These are phyloP conservation scores for Tolypocladium ophioglossoides DNA, from an alignment of 2,329 filamentous ascomycete genomes.

Conservation along the genomic window DNA sequence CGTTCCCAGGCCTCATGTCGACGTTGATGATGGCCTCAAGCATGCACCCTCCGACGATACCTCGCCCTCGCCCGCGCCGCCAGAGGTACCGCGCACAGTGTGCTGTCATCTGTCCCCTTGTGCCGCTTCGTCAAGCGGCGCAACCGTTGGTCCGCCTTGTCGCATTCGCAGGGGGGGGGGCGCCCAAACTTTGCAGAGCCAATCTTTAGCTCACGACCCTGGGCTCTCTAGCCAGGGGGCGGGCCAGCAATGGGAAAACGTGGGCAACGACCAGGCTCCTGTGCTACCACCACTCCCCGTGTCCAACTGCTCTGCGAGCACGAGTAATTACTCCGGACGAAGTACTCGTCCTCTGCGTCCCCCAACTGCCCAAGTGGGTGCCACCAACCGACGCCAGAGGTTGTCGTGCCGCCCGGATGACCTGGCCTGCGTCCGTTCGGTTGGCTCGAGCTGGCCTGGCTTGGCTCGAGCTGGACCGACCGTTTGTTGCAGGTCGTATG, in stretches of 20 bases:
- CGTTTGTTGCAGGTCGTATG: background rate
- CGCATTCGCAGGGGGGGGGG: background rate
- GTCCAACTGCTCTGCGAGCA: background rate
- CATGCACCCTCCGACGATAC: background rate
- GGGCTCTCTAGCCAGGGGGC: too few species aligned
- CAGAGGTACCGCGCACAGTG: background rate
- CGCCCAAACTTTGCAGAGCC: background rate
- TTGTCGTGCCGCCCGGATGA: background rate
- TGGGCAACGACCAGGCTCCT: background rate
- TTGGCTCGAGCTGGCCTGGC: background rate
- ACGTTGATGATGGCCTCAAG: background rate
- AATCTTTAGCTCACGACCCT: background rate
- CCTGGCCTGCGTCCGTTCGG: background rate
- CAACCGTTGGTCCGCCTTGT: background rate
- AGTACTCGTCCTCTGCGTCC: background rate
- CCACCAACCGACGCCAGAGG: background rate
- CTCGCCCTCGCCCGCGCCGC: background rate
- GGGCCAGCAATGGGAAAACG: too few species aligned
- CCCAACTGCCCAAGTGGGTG: background rate
- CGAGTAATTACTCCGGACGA: too few species aligned
- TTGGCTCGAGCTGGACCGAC: background rate
- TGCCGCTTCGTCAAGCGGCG: background rate
- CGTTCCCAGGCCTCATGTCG: background rate
- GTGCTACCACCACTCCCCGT: slow-evolving; percentile 1
- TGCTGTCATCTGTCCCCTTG: background rate